These are phyloP conservation scores for Amylostereum areolatum DNA, from an alignment of 1,284 basidiomycete species.

Conservation along the genomic window DNA sequence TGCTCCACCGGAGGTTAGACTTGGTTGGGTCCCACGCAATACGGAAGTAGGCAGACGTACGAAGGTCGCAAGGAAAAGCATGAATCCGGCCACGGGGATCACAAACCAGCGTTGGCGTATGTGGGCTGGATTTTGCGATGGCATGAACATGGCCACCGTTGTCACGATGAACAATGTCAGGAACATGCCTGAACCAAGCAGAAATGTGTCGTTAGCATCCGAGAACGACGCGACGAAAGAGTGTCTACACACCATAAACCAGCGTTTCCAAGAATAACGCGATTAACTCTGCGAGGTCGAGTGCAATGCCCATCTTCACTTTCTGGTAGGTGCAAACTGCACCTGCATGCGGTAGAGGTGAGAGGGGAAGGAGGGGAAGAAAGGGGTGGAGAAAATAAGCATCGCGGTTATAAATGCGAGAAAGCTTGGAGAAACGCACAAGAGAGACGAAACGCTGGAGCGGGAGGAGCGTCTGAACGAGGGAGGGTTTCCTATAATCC, in stretches of 20 bases:
- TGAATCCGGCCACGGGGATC: background rate
- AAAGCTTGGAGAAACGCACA: no score
- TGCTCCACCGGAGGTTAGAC: background rate
- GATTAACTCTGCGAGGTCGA: background rate
- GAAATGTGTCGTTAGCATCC: background rate
- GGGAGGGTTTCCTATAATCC: no score
- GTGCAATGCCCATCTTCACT: background rate
- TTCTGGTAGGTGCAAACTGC: no score
- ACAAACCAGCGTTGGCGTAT: background rate
- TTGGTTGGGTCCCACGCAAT: no score
- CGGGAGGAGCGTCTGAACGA: no score
- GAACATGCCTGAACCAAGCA: background rate
- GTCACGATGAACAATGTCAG: background rate
- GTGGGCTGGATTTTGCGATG: background rate
- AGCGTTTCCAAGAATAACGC: background rate
- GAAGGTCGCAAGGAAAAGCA: background rate
- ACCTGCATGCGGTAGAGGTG: background rate
- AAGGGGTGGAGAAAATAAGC: no score
- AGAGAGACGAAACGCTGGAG: no score
- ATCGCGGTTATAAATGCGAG: no score
- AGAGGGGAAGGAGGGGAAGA: background rate
- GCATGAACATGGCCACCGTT: no score
- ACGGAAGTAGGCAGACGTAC: no score
- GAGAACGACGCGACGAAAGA: background rate
- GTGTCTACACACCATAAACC: background rate